Evolutionary conservation across 768 basidiomycete genomes (phyloP).

Genomic region (Amanita subjunquillea): DNA sequence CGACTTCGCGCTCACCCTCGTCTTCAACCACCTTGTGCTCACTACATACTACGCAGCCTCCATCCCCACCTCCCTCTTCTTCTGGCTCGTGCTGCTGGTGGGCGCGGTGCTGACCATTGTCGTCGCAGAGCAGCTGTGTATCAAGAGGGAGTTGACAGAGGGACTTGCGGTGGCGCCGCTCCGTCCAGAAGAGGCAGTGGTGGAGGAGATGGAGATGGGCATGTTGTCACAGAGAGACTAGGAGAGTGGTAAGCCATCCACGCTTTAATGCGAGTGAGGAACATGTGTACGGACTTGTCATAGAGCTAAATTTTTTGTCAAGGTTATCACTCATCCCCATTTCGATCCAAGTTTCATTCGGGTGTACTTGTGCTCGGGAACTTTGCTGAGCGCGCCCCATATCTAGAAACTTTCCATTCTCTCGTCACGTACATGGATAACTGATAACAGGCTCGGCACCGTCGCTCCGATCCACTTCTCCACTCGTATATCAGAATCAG

Average conservation of each 20-base stretch:
- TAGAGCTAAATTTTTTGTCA: too few species aligned
- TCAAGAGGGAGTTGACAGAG: slow-evolving; percentile 82
- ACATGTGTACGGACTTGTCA: too few species aligned
- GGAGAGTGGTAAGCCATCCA: not conserved
- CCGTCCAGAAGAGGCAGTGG: slow-evolving; percentile 39
- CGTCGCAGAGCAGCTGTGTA: slow-evolving; percentile 85
- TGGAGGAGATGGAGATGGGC: slow-evolving; percentile 52
- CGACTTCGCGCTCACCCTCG: slow-evolving; percentile 85
- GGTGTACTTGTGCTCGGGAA: too few species aligned
- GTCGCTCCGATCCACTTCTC: too few species aligned
- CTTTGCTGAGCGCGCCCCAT: too few species aligned
- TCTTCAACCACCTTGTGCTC: slow-evolving; percentile 86
- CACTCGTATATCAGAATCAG: too few species aligned
- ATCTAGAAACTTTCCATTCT: too few species aligned
- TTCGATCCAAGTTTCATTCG: too few species aligned
- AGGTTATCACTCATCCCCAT: too few species aligned
- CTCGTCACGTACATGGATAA: too few species aligned
- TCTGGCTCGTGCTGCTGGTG: slow-evolving; percentile 73
- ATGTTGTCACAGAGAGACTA: slow-evolving; percentile 31
- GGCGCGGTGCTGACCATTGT: slow-evolving; percentile 70
- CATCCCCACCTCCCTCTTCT: slow-evolving; percentile 84
- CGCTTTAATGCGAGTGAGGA: too few species aligned
- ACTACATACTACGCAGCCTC: slow-evolving; percentile 86
- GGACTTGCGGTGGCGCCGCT: slow-evolving; percentile 50
- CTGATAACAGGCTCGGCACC: too few species aligned